Evolutionary conservation across 306 rosid species (phyloP).

Genomic region (Neltuma alba): DNA sequence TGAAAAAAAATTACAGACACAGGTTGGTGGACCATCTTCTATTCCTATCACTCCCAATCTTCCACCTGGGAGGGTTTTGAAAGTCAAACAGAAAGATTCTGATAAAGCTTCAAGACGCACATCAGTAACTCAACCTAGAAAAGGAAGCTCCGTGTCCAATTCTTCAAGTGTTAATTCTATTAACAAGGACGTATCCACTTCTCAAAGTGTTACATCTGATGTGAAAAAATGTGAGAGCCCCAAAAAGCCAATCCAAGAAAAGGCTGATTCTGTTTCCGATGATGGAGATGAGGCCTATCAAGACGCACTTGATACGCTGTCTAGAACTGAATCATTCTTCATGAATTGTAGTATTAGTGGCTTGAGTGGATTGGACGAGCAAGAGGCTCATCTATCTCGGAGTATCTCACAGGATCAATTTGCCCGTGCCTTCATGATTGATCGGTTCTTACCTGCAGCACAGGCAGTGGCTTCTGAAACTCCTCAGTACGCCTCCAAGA

Average conservation of each 20-base stretch:
- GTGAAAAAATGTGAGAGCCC: conserved; percentile 33
- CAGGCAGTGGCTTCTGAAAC: conserved; percentile 77
- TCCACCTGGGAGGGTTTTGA: conserved; percentile 72
- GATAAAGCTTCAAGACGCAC: conserved; percentile 35
- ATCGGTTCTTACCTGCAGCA: conserved; percentile 88
- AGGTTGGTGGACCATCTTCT: conserved; percentile 38
- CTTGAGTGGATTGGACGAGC: conserved; percentile 68
- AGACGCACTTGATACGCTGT: conserved; percentile 74
- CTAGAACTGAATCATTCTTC: conserved; percentile 76
- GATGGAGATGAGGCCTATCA: conserved; percentile 65
- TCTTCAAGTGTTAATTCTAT: conserved; percentile 36
- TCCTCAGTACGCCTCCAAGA: conserved; percentile 56
- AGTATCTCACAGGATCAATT: conserved; percentile 60
- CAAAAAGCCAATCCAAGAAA: conserved; percentile 40
- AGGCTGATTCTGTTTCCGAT: conserved; percentile 46
- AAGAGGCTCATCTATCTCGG: conserved; percentile 45
- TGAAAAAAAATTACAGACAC: conserved; percentile 43
- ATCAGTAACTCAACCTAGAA: conserved; percentile 33
- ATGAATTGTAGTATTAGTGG: conserved; percentile 70
- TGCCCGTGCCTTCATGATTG: conserved; percentile 78
- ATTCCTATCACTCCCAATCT: conserved; percentile 53
- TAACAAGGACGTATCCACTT: conserved; percentile 25
- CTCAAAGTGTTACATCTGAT: conserved; percentile 35
- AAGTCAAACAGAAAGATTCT: conserved; percentile 43
- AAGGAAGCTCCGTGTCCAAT: conserved; percentile 37